These are phyloP conservation scores for Phanerodontia chrysosporium DNA, from an alignment of 768 basidiomycete genomes.

Conservation along the genomic window DNA sequence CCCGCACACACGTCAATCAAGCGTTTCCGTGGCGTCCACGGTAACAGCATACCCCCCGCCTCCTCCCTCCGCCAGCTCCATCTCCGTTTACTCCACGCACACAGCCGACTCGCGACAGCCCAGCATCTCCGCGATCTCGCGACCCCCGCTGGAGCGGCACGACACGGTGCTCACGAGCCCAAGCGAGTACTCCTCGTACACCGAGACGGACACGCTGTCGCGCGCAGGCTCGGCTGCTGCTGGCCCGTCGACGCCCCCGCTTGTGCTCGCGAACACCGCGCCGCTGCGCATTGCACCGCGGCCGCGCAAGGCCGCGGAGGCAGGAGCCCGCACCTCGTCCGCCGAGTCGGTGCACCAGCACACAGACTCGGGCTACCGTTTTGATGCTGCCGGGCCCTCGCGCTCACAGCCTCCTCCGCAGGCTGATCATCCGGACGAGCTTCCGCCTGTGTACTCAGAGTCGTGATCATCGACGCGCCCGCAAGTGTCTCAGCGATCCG, in stretches of 20 bases:
- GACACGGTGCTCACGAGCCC: neutral
- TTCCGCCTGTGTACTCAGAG: constrained; percentile 13
- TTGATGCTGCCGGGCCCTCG: constrained; percentile 10
- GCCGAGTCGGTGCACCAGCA: constrained; percentile 12
- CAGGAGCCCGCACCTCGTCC: neutral
- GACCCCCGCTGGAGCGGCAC: neutral
- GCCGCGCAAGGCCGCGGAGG: constrained; percentile 17
- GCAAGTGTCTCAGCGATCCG: neutral
- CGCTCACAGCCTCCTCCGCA: neutral
- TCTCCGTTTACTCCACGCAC: neutral
- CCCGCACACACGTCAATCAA: neutral
- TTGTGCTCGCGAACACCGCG: neutral
- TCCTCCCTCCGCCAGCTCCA: neutral
- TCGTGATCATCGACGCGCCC: neutral
- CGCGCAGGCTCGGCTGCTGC: neutral
- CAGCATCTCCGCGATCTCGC: neutral
- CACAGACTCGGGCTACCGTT: constrained; percentile 20
- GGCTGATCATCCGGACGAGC: neutral
- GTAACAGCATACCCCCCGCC: neutral
- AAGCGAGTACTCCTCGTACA: neutral
- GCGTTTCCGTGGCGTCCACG: neutral
- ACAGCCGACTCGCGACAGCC: neutral
- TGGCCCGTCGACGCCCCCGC: neutral
- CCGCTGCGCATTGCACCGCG: constrained; percentile 10
- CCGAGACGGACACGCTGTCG: neutral